Evolutionary conservation across 768 basidiomycete species (phyloP), one percentile per base, ranked within the genome.

Genomic region (Flagelloscypha sp.): DNA sequence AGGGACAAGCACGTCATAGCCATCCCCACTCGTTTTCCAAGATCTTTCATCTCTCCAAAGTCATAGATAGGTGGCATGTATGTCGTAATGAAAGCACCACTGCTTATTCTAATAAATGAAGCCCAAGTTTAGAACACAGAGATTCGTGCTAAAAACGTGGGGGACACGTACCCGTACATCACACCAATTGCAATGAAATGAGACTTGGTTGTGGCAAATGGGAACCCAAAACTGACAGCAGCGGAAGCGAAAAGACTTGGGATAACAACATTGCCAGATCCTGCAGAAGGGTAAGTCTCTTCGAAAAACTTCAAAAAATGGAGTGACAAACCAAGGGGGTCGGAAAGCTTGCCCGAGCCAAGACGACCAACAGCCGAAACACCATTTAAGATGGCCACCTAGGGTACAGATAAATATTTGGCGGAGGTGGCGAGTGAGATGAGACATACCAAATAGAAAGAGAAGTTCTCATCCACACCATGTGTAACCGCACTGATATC

Each of bases 101-200:
- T n/a, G n/a, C n/a, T n/a, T n/a, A n/a, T n/a, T n/a, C n/a, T n/a
- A n/a, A n/a, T n/a, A n/a, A n/a, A n/a, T n/a, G n/a, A n/a, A n/a
- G n/a, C n/a, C n/a, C n/a, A n/a, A n/a, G n/a, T n/a, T n/a, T n/a
- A n/a, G n/a, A n/a, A n/a, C n/a, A n/a, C n/a, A n/a, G n/a, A n/a
- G n/a, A n/a, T n/a, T n/a, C n/a, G n/a, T n/a, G n/a, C n/a, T n/a
- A n/a, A n/a, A n/a, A n/a, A n/a, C n/a, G n/a, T n/a, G n/a, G n/a
- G n/a, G n/a, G n/a, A n/a, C n/a, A n/a, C n/a, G n/a, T n/a, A n/a
- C 73, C 79, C 80, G 38, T 79, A 81, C 7, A 77, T 36, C 12
- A 69, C 48, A 0, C 69, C 63, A 33, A 83, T 47, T 10, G 52
- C 65, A 4, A 76, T 59, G 13, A 73, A 54, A 0, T 55, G 50